Evolutionary conservation across 225 moss, liverwort and hornwort genomes (phyloP), one percentile per base, ranked within the genome.

Genomic region (Neckera pumila): DNA sequence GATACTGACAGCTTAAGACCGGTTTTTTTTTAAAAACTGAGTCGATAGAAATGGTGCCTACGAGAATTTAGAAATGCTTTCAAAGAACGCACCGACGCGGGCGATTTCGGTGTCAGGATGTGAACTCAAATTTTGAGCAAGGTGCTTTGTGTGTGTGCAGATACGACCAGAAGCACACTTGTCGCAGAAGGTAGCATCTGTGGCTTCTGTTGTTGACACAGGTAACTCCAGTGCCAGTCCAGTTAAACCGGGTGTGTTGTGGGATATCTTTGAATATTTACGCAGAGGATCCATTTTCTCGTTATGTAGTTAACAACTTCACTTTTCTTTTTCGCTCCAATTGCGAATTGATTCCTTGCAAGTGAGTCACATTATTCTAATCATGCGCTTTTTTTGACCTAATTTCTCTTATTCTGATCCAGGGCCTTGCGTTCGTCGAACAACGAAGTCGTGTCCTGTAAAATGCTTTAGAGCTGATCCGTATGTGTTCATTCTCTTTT

Each of bases 401-500:
- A 65, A 80, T 67, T 43, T n/a, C 25, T 81, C 82, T 79, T 43
- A 28, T 38, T 73, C 38, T 89, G 38, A 45, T 88, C 17, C 85
- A 93, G 93, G 75, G 42, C 91, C 91, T 74, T 91, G 79, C 79
- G 66, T 90, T 87, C 88, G 71, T 85, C 87, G 85, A 89, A 82
- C 87, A 87, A 85, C 73, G 60, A 85, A 78, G 73, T 83, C 85
- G 8, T 94, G 94, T 64, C 90, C 92, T 72, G 94, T 94, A 59
- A 94, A 91, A 82, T 94, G 94, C 91, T 92, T 94, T 83, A 89
- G 94, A 91, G 92, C 92, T 61, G 89, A 94, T 84, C 94, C 94
- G 94, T 94, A 89, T 57, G 92, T 89, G 14, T 85, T 38, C 59
- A 38, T 65, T 56, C 81, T 83, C 30, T 10, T 69, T 33, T 7